A percentile compares a stretch with the other conserved stretches of the same genome.
Conservation (phyloP, 345 rosid genomes). For the Linum usitatissimum region DNA sequence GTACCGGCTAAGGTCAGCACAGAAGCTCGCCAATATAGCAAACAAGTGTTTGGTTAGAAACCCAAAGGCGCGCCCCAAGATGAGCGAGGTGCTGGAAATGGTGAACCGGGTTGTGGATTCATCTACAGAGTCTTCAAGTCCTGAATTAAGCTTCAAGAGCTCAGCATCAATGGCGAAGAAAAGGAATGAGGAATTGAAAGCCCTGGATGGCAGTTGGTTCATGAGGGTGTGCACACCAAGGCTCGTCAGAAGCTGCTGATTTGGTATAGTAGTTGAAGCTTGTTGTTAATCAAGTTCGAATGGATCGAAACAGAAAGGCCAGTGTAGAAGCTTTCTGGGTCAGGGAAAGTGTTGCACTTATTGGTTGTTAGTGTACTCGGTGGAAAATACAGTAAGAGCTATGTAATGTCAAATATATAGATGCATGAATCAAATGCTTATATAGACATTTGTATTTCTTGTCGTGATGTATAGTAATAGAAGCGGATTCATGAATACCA, state of each 20-base stretch:
- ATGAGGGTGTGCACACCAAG: constrained; percentile 37
- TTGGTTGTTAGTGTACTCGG: too few species aligned
- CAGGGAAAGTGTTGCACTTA: too few species aligned
- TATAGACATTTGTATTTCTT: too few species aligned
- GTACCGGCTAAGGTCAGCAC: constrained; percentile 35
- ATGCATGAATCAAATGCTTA: too few species aligned
- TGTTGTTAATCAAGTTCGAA: too few species aligned
- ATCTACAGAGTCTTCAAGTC: constrained; percentile 26
- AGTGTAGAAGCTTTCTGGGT: too few species aligned
- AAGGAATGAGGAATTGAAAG: constrained; percentile 25
- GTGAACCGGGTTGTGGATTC: constrained; percentile 39
- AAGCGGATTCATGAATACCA: too few species aligned
- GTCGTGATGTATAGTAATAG: too few species aligned
- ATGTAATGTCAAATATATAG: too few species aligned
- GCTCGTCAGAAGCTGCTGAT: constrained; percentile 34
- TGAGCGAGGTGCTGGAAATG: constrained; percentile 84
- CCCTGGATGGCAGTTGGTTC: constrained; percentile 36
- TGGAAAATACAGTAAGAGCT: too few species aligned
- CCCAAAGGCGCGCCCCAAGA: constrained; percentile 71
- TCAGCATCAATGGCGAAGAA: constrained; percentile 18
- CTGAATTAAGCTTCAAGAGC: constrained; percentile 33
- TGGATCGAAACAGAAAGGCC: too few species aligned
- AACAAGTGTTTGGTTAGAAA: constrained; percentile 63
- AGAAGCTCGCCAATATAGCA: constrained; percentile 55
- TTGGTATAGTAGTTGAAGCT: too few species aligned